A percentile compares a stretch with the other conserved stretches of the same genome.
These are phyloP conservation scores for Talaromyces sp. DNA, from an alignment of 2,329 filamentous ascomycete species.

Conservation along the genomic window DNA sequence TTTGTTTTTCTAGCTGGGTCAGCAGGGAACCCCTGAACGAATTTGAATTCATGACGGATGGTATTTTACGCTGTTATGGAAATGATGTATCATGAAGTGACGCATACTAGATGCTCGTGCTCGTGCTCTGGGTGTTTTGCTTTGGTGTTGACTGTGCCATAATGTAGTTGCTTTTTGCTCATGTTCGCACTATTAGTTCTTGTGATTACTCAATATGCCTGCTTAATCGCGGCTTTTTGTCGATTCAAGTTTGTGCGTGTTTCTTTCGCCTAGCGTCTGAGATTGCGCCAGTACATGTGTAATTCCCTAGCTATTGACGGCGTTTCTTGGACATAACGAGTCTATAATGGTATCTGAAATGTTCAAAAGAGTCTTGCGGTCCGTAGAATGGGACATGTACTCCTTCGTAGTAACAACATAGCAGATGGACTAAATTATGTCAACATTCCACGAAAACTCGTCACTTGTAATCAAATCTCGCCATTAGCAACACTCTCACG, in stretches of 20 bases:
- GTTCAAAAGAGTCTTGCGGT: not conserved
- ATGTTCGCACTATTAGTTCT: not conserved
- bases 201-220: not conserved
- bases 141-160: not conserved
- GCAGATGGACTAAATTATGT: not conserved
- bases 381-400: not conserved
- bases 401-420: not conserved
- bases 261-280: not conserved
- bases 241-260: not conserved
- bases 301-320: not conserved
- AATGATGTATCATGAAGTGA: constrained; percentile 2
- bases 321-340: not conserved
- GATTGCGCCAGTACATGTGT: not conserved
- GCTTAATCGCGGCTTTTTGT: not conserved
- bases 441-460: too few species aligned
- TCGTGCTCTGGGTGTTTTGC: constrained; percentile 1
- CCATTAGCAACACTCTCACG: constrained; percentile 16
- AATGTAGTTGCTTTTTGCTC: not conserved
- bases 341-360: not conserved
- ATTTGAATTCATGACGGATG: not conserved
- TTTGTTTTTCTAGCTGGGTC: not conserved
- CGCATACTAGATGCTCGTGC: constrained; percentile 2
- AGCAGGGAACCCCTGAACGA: not conserved
- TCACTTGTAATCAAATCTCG: not conserved
- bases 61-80: not conserved